Conservation (phyloP, 495 filamentous ascomycete genomes). For the Polyplosphaeria fusca region DNA sequence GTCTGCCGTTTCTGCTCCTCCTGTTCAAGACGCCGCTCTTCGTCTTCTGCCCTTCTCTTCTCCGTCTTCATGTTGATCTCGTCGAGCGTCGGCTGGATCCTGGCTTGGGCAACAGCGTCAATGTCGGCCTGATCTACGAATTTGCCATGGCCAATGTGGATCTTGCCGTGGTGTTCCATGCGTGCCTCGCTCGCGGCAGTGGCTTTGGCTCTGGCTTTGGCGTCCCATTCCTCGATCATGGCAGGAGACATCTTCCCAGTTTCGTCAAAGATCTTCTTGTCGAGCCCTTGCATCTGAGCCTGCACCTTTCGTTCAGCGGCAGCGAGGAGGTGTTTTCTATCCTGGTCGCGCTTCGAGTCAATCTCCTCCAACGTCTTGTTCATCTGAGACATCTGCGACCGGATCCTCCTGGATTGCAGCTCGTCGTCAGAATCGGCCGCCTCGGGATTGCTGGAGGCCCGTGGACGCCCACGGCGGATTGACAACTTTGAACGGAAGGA, state of each 20-base stretch:
- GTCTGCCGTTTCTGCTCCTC: constrained; percentile 49
- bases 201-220: constrained; percentile 64
- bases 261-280: constrained; percentile 70
- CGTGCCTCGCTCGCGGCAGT: constrained; percentile 61
- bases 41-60: constrained; percentile 57
- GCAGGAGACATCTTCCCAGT: constrained; percentile 72
- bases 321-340: constrained; percentile 71
- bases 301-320: constrained; percentile 82
- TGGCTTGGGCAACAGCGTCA: constrained; percentile 71
- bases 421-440: constrained; percentile 56
- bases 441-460: constrained; percentile 68
- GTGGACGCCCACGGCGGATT: constrained; percentile 54
- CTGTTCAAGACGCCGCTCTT: constrained; percentile 55
- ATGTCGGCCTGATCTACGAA: constrained; percentile 77
- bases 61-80: constrained; percentile 79
- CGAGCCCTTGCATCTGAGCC: constrained; percentile 70
- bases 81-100: constrained; percentile 86
- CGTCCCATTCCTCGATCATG: constrained; percentile 72
- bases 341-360: constrained; percentile 66
- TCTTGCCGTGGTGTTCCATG: constrained; percentile 55
- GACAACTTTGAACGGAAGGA: constrained; percentile 53
- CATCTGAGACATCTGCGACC: constrained; percentile 75
- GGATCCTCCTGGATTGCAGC: constrained; percentile 65
- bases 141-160: constrained; percentile 78
- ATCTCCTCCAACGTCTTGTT: constrained; percentile 64